Base-by-base conservation (phyloP, 2,329 filamentous ascomycete genomes). In the Microthyrium microscopicum region DNA sequence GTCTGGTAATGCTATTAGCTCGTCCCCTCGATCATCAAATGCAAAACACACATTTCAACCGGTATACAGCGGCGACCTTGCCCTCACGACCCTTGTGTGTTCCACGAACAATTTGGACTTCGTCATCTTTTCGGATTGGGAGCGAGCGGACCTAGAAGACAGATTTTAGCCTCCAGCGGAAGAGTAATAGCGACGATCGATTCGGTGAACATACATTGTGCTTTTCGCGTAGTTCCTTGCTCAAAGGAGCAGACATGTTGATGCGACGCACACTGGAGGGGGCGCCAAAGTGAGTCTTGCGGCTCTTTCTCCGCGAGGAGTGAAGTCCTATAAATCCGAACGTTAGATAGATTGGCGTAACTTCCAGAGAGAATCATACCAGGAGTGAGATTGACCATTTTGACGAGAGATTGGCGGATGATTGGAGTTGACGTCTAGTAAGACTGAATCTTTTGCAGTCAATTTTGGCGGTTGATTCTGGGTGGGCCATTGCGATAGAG, bases 41-140 rank as follows among this genome's bases (percentile, higher is more conserved):
- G 20, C 19, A 16, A 8, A 18, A 5, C 34, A 8, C 32, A 37
- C 31, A 38, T 21, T 38, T 38, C 25, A 93, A 79, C 62, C 84
- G 83, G 78, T 93, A 98, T 61, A 95, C 87, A 54, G 81, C 83
- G 54, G 77, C 85, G 66, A 98, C 72, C 73, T 95, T 95, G 70
- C 89, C 89, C 71, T 95, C 87, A 56, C 84, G 83, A 58, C 87
- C 89, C 74, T 95, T 95, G 74, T 92, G 80, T 66, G 70, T 68
- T 55, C 89, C 89, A 51, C 89, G 85, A 58, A 87, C 77, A 54
- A 98, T 79, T 57, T 70, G 70, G 59, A 95, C 84, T 68, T 92
- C 83, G 66, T 93, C 55, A 29, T 44, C 42, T 35, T 55, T 57
- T 42, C 39, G 34, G 35, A 93, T 75, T 57, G 85, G 85, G 59